These are phyloP conservation scores for Suillus clintonianus DNA, from an alignment of 768 basidiomycete species.

Conservation along the genomic window DNA sequence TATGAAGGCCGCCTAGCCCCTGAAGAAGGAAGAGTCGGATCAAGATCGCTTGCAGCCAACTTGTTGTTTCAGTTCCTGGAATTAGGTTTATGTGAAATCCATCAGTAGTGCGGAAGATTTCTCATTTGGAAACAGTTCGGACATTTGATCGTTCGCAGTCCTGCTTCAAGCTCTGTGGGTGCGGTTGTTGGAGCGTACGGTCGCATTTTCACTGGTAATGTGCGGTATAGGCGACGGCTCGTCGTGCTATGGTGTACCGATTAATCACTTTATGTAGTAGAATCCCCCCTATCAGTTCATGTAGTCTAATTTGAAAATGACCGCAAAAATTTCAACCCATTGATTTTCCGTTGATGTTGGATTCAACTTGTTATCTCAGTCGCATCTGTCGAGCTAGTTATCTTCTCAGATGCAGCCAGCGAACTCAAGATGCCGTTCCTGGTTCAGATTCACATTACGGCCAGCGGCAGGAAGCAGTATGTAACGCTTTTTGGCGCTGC, in stretches of 20 bases:
- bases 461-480: background rate
- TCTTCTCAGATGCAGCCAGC: background rate
- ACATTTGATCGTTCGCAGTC: background rate
- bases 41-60: background rate
- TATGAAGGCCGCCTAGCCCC: slow-evolving; percentile 2
- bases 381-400: background rate
- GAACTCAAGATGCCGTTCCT: background rate
- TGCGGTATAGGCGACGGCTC: background rate
- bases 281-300: background rate
- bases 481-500: slow-evolving; percentile 5
- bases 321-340: background rate
- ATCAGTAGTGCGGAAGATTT: background rate
- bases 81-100: background rate
- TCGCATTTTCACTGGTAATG: background rate
- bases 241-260: background rate
- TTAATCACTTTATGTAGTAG: background rate
- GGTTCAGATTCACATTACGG: slow-evolving; percentile 1
- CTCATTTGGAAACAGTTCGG: background rate
- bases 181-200: background rate
- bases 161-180: background rate
- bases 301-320: background rate
- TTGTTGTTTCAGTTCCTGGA: background rate
- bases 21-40: background rate
- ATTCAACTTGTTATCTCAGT: background rate
- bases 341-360: background rate